phyloP scores from a whole-genome alignment of 2,329 filamentous ascomycete species.

The Westerdykella ornata region DNA sequence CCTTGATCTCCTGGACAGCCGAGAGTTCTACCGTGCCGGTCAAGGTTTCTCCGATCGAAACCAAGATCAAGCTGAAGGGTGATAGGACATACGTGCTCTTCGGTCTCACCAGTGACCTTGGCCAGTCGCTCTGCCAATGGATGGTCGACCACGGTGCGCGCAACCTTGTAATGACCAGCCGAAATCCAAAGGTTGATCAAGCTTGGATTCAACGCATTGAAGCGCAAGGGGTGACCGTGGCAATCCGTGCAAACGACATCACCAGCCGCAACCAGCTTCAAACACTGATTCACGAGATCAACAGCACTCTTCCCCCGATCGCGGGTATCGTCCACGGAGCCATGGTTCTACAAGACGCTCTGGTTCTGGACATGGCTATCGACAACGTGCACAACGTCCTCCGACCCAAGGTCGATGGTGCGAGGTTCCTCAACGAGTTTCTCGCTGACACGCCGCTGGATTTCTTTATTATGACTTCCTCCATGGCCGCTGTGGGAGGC shows the following conservation, averaged over 20 bases:
- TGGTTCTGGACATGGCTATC: conserved; percentile 7
- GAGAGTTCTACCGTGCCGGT: conserved; percentile 41
- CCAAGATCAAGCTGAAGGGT: too few relatives aligned
- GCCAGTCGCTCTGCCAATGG: conserved; percentile 9
- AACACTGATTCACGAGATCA: background rate
- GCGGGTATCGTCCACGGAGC: conserved; percentile 13
- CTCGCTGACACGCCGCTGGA: conserved; percentile 11
- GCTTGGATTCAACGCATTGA: background rate
- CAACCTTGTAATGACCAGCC: conserved; percentile 31
- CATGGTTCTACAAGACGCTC: conserved; percentile 9
- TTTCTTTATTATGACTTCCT: conserved; percentile 18
- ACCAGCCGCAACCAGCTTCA: background rate
- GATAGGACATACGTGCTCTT: too few relatives aligned
- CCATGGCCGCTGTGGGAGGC: conserved; percentile 17
- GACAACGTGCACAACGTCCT: conserved; percentile 2
- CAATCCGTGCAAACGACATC: background rate
- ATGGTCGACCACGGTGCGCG: conserved; percentile 15
- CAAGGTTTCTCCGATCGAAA: conserved; percentile 14
- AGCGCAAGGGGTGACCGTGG: background rate
- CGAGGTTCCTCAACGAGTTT: conserved; percentile 9
- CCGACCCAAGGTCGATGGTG: conserved; percentile 14
- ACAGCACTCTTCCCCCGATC: conserved; percentile 6
- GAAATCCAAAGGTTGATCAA: conserved; percentile 28
- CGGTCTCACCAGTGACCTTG: conserved; percentile 11
- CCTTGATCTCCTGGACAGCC: conserved; percentile 10